A percentile compares a stretch with the other conserved stretches of the same genome.
These are phyloP conservation scores for Gautieria morchelliformis DNA, from an alignment of 768 basidiomycete species.

Conservation along the genomic window DNA sequence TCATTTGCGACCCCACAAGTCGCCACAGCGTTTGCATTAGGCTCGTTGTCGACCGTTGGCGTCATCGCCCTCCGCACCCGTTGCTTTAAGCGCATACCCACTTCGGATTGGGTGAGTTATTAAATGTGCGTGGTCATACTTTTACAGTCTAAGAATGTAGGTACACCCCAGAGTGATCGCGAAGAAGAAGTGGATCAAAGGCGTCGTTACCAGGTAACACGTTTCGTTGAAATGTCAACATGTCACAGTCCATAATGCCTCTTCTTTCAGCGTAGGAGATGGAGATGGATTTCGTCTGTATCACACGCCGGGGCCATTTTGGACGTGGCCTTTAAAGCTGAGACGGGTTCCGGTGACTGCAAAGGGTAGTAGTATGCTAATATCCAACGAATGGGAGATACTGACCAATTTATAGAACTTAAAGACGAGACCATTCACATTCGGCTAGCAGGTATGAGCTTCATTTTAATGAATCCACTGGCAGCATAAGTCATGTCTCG, in stretches of 20 bases:
- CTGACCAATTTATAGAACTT: conserved; percentile 37
- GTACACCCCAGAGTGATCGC: conserved; percentile 39
- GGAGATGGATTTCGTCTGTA: conserved; percentile 83
- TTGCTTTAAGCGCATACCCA: conserved; percentile 4
- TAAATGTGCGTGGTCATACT: background rate
- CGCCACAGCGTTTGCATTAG: conserved; percentile 1
- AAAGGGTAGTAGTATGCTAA: conserved; percentile 45
- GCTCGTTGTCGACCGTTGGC: background rate
- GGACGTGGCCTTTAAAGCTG: conserved; percentile 64
- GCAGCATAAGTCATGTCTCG: background rate
- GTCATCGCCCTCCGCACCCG: background rate
- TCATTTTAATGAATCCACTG: background rate
- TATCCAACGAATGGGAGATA: background rate
- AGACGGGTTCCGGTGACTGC: conserved; percentile 46
- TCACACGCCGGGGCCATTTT: conserved; percentile 75
- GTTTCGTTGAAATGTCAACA: background rate
- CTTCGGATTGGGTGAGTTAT: conserved; percentile 4
- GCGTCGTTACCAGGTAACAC: conserved; percentile 66
- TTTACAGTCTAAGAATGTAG: background rate
- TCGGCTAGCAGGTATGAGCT: conserved; percentile 51
- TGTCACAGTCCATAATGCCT: background rate
- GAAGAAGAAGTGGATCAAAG: conserved; percentile 60
- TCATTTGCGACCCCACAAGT: background rate
- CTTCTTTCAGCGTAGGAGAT: conserved; percentile 58
- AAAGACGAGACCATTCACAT: conserved; percentile 79